Evolutionary conservation across 1,284 basidiomycete genomes (phyloP).

Genomic region (Gomphus bonarii): DNA sequence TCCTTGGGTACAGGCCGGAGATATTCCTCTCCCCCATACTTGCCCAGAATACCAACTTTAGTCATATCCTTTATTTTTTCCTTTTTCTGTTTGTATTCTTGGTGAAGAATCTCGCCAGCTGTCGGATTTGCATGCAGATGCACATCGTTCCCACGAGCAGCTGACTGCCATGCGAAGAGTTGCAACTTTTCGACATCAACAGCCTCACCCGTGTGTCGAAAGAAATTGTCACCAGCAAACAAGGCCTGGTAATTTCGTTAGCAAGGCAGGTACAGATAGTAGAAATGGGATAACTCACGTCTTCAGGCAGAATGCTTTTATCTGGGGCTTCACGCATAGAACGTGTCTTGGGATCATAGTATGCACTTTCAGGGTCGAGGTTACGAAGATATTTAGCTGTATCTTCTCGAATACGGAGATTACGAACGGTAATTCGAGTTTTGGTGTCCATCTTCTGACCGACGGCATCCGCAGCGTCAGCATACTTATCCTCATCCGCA

Average conservation of each 20-base stretch:
- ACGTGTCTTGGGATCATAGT: constrained; percentile 99
- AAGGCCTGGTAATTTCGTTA: constrained; percentile 42
- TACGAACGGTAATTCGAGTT: constrained; percentile 95
- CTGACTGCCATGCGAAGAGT: constrained; percentile 96
- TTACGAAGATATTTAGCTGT: constrained; percentile 99
- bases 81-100: constrained; percentile 88
- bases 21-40: constrained; percentile 93
- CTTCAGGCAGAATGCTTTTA: constrained; percentile 70
- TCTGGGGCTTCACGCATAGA: constrained; percentile 98
- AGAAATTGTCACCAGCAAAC: constrained; percentile 96
- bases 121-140: constrained; percentile 96
- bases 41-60: constrained; percentile 79
- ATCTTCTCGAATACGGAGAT: constrained; percentile 97
- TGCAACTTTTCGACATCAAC: constrained; percentile 86
- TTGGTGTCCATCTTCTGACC: constrained; percentile 98
- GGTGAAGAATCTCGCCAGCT: constrained; percentile 85
- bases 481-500: constrained; percentile 93
- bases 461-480: constrained; percentile 93
- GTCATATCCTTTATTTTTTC: constrained; percentile 82
- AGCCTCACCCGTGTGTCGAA: constrained; percentile 85
- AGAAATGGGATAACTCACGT: constrained; percentile 40
- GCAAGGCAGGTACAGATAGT: constrained; percentile 6
- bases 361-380: constrained; percentile 89
- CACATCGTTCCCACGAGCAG: constrained; percentile 86
- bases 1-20: constrained; percentile 83